A percentile compares a stretch with the other conserved stretches of the same genome.
Conservation (phyloP, 768 basidiomycete genomes). For the Kwoniella europaea region DNA sequence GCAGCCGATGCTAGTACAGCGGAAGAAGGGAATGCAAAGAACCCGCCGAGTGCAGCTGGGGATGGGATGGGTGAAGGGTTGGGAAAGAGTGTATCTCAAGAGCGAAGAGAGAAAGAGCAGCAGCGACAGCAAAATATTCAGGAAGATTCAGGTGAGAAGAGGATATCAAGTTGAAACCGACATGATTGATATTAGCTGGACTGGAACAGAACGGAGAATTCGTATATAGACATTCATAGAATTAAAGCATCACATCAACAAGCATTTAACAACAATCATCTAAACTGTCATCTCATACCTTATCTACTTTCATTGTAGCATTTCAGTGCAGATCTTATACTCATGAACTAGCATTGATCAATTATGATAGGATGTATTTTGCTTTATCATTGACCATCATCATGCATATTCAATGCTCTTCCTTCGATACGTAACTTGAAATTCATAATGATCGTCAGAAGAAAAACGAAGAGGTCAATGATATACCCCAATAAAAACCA, state of each 20-base stretch:
- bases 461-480: no score
- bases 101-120: constrained; percentile 6
- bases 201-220: neutral
- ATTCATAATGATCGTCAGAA: no score
- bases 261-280: neutral
- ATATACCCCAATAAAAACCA: neutral
- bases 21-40: neutral
- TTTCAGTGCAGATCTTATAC: neutral
- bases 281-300: neutral
- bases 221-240: constrained; percentile 4
- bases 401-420: constrained; percentile 3
- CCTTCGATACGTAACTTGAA: no score
- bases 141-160: neutral
- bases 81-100: constrained; percentile 3
- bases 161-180: neutral
- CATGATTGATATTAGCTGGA: neutral
- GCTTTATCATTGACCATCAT: neutral
- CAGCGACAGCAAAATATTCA: no score
- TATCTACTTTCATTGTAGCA: neutral
- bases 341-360: neutral
- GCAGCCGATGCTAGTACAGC: neutral
- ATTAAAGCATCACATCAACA: neutral
- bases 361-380: neutral
- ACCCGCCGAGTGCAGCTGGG: constrained; percentile 8
- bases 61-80: constrained; percentile 24